Evolutionary conservation across 2,329 filamentous ascomycete species (phyloP).

Genomic region (Exophiala sideris): DNA sequence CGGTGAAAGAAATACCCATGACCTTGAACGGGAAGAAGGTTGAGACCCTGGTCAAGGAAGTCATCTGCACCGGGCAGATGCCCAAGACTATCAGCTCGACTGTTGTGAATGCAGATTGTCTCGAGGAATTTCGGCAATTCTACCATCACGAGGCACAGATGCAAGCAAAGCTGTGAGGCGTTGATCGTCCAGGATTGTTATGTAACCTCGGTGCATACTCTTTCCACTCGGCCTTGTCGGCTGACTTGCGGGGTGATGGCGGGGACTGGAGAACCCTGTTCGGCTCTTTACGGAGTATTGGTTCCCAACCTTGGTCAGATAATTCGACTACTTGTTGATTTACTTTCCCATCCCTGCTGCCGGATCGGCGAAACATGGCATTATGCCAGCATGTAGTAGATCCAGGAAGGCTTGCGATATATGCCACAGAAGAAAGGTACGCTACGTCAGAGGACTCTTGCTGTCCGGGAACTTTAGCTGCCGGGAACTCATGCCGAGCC

Average conservation of each 20-base stretch:
- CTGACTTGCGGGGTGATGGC: too few relatives aligned
- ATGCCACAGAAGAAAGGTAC: constrained; percentile 15
- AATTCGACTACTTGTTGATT: too few relatives aligned
- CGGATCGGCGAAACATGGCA: not conserved
- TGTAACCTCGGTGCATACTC: too few relatives aligned
- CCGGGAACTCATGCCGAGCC: not conserved
- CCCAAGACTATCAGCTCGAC: constrained; percentile 38
- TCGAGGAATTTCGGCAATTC: constrained; percentile 35
- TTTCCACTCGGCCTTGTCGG: too few relatives aligned
- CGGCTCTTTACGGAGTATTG: too few relatives aligned
- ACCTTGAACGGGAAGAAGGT: constrained; percentile 49
- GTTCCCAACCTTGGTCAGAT: too few relatives aligned
- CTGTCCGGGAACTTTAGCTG: not conserved
- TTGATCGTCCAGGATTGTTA: too few relatives aligned
- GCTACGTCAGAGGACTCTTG: not conserved
- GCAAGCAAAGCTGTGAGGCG: not conserved
- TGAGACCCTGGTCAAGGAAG: constrained; percentile 39
- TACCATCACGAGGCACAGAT: constrained; percentile 5
- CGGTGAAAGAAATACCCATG: constrained; percentile 39
- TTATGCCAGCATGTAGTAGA: not conserved
- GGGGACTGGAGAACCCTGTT: too few relatives aligned
- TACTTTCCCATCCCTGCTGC: too few relatives aligned
- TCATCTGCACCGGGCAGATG: constrained; percentile 33
- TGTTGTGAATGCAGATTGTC: constrained; percentile 38
- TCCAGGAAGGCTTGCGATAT: constrained; percentile 7